phyloP scores from a whole-genome alignment of 1,139 yeast species.

The Kodamaea alishanica region DNA sequence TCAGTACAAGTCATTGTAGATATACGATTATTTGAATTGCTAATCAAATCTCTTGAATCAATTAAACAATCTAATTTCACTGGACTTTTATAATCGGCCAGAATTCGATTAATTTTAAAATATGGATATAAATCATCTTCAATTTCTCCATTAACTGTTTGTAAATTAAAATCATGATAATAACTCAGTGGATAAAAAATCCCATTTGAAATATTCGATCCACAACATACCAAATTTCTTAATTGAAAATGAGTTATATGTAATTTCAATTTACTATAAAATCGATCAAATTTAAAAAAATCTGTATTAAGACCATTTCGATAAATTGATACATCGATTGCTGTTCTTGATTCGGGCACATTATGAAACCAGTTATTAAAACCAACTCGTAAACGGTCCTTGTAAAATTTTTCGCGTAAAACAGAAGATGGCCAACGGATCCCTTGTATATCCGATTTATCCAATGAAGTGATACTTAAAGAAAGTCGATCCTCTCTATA shows the following conservation, averaged over 20 bases:
- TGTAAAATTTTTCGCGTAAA: constrained; percentile 29
- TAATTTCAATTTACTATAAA: constrained; percentile 44
- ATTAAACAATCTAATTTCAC: constrained; percentile 33
- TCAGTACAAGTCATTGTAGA: constrained; percentile 48
- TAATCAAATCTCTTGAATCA: constrained; percentile 34
- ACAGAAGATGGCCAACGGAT: constrained; percentile 32
- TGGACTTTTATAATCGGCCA: constrained; percentile 21
- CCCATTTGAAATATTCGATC: constrained; percentile 33
- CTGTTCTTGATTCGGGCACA: constrained; percentile 29
- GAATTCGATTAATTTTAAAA: constrained; percentile 35
- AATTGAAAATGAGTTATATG: constrained; percentile 57
- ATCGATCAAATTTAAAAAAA: constrained; percentile 38
- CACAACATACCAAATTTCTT: constrained; percentile 48
- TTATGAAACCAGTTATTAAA: constrained; percentile 38
- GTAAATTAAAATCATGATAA: constrained; percentile 31
- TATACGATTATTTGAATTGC: constrained; percentile 37
- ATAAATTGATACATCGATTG: constrained; percentile 22
- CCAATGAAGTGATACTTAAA: constrained; percentile 16
- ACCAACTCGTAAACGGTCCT: constrained; percentile 36
- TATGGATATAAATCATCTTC: constrained; percentile 29
- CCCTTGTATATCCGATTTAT: constrained; percentile 32
- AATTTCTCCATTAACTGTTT: constrained; percentile 15
- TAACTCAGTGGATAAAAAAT: constrained; percentile 42
- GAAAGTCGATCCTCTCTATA: constrained; percentile 34
- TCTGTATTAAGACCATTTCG: constrained; percentile 25